Conservation (phyloP, 768 basidiomycete genomes). For the Tricholoma matsutake region DNA sequence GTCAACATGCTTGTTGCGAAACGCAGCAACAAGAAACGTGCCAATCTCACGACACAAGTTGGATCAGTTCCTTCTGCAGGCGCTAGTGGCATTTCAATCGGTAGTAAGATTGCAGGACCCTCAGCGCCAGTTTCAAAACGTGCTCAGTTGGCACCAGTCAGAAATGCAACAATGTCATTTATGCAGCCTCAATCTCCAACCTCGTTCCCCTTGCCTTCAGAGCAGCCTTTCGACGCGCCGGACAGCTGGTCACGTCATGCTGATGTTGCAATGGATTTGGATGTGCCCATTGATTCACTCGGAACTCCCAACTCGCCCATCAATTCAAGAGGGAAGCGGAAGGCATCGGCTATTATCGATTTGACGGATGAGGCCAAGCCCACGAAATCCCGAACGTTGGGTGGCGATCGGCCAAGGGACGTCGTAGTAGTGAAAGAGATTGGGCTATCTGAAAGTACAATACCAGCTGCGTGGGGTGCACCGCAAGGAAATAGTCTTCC, state of each 20-base stretch:
- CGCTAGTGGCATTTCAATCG: constrained; percentile 11
- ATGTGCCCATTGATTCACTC: constrained; percentile 52
- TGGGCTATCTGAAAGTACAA: constrained; percentile 11
- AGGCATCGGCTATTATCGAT: constrained; percentile 35
- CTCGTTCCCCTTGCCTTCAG: constrained; percentile 47
- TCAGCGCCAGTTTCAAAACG: constrained; percentile 33
- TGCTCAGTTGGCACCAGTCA: constrained; percentile 30
- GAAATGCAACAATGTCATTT: constrained; percentile 22
- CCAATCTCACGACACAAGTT: constrained; percentile 23
- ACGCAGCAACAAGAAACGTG: constrained; percentile 64
- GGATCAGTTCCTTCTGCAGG: constrained; percentile 23
- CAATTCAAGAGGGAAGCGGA: constrained; percentile 47
- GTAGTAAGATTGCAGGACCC: constrained; percentile 17
- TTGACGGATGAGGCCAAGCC: constrained; percentile 38
- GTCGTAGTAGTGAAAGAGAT: constrained; percentile 56
- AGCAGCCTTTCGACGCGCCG: constrained; percentile 44
- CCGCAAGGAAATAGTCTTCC: constrained; percentile 40
- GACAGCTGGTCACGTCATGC: constrained; percentile 34
- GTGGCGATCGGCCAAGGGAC: constrained; percentile 60
- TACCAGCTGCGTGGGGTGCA: constrained; percentile 16
- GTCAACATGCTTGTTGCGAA: constrained; percentile 77
- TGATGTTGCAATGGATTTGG: constrained; percentile 51
- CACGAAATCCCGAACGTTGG: constrained; percentile 53
- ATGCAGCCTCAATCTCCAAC: constrained; percentile 21
- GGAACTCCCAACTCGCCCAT: constrained; percentile 39